Percentiles rank a stretch among this genome's conserved stretches.
Evolutionary conservation across 2,329 filamentous ascomycete species (phyloP).

Genomic region (Graphium sp.): DNA sequence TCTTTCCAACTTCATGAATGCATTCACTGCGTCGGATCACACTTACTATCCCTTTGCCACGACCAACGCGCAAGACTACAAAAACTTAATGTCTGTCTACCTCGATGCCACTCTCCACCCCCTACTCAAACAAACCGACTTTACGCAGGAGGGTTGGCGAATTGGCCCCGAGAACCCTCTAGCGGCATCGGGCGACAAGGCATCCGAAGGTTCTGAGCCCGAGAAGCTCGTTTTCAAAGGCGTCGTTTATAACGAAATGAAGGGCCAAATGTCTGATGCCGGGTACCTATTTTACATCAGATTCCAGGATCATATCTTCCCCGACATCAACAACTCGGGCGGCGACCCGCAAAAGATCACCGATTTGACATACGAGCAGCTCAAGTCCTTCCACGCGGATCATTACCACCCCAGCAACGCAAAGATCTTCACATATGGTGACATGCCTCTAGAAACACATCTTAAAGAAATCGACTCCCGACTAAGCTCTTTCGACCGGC

Average conservation of each 20-base stretch:
- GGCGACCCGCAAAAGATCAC: slow-evolving; percentile 95
- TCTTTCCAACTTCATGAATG: slow-evolving; percentile 99
- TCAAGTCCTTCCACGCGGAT: slow-evolving; percentile 73
- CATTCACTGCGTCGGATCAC: slow-evolving; percentile 89
- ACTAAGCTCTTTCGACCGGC: slow-evolving; percentile 56
- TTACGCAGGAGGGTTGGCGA: slow-evolving; percentile 92
- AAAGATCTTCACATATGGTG: slow-evolving; percentile 88
- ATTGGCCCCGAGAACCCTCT: slow-evolving; percentile 81
- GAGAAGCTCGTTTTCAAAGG: slow-evolving; percentile 83
- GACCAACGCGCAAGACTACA: slow-evolving; percentile 87
- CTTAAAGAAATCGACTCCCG: slow-evolving; percentile 62
- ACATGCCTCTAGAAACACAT: slow-evolving; percentile 74
- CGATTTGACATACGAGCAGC: slow-evolving; percentile 78
- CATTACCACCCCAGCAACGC: slow-evolving; percentile 98
- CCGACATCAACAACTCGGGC: slow-evolving; percentile 88
- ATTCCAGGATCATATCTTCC: slow-evolving; percentile 89
- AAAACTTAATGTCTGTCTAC: slow-evolving; percentile 92
- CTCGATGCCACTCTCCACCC: slow-evolving; percentile 87
- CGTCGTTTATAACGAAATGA: slow-evolving; percentile 99
- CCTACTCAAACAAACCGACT: slow-evolving; percentile 77
- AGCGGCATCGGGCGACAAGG: slow-evolving; percentile 25
- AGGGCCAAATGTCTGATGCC: slow-evolving; percentile 95
- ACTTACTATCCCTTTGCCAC: slow-evolving; percentile 97
- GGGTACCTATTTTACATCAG: slow-evolving; percentile 91
- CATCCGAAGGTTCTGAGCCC: slow-evolving; percentile 32